These are phyloP conservation scores for Pseudoneurospora amorphoporcata DNA, from an alignment of 495 filamentous ascomycete species.

Conservation along the genomic window DNA sequence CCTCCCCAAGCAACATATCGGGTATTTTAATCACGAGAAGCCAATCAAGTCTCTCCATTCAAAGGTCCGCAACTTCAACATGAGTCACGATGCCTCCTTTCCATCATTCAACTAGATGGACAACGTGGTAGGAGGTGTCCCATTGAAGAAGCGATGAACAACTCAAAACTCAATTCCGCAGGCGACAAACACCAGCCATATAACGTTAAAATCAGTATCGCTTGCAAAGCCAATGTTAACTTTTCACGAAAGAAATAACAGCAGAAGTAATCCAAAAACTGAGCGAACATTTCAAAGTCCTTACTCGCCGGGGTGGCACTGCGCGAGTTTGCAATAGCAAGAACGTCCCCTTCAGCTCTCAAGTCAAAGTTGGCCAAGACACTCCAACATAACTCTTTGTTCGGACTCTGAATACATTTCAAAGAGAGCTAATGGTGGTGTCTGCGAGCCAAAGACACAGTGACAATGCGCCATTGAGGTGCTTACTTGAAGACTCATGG, in stretches of 20 bases:
- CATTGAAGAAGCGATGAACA: not conserved
- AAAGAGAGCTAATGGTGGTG: not conserved
- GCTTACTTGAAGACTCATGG: not conserved
- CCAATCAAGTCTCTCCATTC: not conserved
- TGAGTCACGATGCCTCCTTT: not conserved
- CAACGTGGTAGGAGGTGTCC: not conserved
- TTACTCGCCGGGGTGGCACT: not conserved
- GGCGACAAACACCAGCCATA: not conserved
- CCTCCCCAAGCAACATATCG: not conserved
- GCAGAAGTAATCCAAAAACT: not conserved
- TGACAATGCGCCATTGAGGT: not conserved
- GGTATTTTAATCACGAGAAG: not conserved
- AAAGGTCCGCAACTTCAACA: not conserved
- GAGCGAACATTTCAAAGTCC: not conserved
- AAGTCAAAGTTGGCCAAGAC: not conserved
- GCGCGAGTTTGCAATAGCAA: not conserved
- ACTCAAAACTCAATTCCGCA: not conserved
- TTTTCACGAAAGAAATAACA: not conserved
- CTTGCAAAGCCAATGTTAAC: not conserved
- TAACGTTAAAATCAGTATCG: not conserved
- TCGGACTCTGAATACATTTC: not conserved
- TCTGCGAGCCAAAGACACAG: not conserved
- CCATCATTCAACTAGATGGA: not conserved
- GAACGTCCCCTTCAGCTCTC: not conserved
- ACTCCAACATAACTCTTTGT: not conserved